Conservation (phyloP, 129 eudicot genomes). For the Centrapalus pauciflorus region DNA sequence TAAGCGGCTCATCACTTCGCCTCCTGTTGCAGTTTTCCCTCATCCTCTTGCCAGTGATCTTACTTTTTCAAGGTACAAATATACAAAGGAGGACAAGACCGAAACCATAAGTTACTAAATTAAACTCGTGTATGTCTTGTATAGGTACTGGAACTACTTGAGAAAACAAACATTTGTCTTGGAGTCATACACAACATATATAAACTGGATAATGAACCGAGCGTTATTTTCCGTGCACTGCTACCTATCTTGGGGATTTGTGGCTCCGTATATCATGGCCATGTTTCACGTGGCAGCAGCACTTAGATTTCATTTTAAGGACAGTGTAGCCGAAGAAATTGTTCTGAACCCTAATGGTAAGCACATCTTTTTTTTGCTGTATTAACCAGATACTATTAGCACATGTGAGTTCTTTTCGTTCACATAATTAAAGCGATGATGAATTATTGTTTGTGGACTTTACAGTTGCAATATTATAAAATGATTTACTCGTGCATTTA, state of each 20-base stretch:
- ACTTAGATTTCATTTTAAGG: constrained; percentile 44
- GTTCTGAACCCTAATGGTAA: constrained; percentile 51
- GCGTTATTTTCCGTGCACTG: constrained; percentile 73
- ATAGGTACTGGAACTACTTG: constrained; percentile 94
- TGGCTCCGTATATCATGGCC: constrained; percentile 78
- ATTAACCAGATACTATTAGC: background rate
- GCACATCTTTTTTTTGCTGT: background rate
- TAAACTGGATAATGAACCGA: constrained; percentile 86
- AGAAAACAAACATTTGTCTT: constrained; percentile 95
- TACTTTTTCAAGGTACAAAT: constrained; percentile 66
- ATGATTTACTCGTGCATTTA: background rate
- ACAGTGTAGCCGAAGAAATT: constrained; percentile 34
- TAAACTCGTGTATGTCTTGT: background rate
- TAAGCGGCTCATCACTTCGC: constrained; percentile 86
- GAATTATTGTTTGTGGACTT: background rate
- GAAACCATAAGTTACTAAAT: constrained; percentile 2
- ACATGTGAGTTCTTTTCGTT: background rate
- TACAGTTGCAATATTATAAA: background rate
- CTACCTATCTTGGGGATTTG: constrained; percentile 96
- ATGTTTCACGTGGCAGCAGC: constrained; percentile 71
- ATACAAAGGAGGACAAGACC: background rate
- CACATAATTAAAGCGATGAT: background rate
- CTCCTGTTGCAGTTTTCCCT: constrained; percentile 98
- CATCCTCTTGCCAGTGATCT: constrained; percentile 97
- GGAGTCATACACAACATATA: constrained; percentile 74